Evolutionary conservation across 306 rosid genomes (phyloP).

Genomic region (Quercus agrifolia): DNA sequence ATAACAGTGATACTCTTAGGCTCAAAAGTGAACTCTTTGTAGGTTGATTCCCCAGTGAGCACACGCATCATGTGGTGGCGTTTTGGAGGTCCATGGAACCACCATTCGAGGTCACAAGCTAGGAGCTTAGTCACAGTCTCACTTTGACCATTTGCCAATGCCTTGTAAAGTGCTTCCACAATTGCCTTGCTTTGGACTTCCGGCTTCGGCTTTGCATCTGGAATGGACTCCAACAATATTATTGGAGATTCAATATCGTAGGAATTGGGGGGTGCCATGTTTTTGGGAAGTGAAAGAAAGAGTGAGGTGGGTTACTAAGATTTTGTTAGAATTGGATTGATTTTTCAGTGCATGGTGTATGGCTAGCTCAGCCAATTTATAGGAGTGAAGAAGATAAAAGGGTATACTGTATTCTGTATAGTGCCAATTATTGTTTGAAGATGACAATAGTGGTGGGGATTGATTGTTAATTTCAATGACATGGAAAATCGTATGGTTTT

Average conservation of each 20-base stretch:
- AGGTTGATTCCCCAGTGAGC: constrained; percentile 63
- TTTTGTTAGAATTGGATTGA: neutral
- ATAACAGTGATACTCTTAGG: constrained; percentile 58
- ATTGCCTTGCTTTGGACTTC: constrained; percentile 44
- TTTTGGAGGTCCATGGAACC: constrained; percentile 95
- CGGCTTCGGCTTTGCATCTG: neutral
- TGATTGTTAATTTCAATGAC: neutral
- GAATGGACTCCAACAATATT: neutral
- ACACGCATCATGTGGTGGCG: constrained; percentile 92
- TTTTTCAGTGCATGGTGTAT: neutral
- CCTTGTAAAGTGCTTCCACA: constrained; percentile 61
- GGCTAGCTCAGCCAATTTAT: constrained; percentile 27
- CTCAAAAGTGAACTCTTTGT: constrained; percentile 61
- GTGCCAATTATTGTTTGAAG: neutral
- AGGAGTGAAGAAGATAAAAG: constrained; percentile 11
- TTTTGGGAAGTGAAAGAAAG: neutral
- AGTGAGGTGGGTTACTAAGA: neutral
- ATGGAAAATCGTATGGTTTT: constrained; percentile 23
- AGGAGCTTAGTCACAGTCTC: constrained; percentile 42
- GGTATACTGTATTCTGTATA: too few species aligned
- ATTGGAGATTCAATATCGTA: neutral
- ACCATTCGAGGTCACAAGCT: constrained; percentile 79
- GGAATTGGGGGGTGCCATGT: neutral
- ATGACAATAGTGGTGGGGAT: constrained; percentile 37
- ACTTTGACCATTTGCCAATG: constrained; percentile 42